phyloP scores from a whole-genome alignment of 2,329 filamentous ascomycete species.

The Verticillium albo-atrum region DNA sequence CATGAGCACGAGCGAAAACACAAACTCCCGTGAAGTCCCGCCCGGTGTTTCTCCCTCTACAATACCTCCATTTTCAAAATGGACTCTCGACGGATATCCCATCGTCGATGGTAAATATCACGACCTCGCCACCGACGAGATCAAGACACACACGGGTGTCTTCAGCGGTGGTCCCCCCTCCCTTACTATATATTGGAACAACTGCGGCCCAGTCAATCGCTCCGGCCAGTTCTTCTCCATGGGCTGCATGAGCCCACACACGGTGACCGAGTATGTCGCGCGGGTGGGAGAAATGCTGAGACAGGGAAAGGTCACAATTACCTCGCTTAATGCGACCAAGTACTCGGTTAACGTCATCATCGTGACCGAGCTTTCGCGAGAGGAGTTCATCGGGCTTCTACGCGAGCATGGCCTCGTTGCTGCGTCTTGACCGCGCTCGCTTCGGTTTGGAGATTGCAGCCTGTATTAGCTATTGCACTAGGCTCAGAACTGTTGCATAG shows the following conservation, averaged over 20 bases:
- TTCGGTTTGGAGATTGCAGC: no score
- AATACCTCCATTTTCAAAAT: not conserved
- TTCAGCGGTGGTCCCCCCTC: not conserved
- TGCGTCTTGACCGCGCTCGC: no score
- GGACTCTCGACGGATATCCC: slow-evolving; percentile 7
- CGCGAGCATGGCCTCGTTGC: slow-evolving; percentile 5
- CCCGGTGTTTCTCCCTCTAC: not conserved
- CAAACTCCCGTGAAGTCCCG: not conserved
- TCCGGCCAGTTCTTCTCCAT: not conserved
- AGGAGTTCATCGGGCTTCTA: slow-evolving; percentile 5
- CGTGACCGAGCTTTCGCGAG: not conserved
- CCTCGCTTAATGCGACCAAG: not conserved
- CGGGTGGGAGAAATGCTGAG: slow-evolving; percentile 1
- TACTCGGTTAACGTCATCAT: slow-evolving; percentile 4
- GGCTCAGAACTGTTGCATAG: no score
- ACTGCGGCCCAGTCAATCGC: not conserved
- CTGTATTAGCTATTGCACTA: no score
- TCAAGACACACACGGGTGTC: slow-evolving; percentile 5
- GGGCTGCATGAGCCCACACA: not conserved
- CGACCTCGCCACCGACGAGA: slow-evolving; percentile 3
- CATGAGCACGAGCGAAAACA: no score
- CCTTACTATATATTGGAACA: not conserved
- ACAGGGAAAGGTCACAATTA: not conserved
- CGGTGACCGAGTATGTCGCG: not conserved
- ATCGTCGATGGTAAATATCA: slow-evolving; percentile 10